Base-by-base conservation (phyloP, 2,329 filamentous ascomycete genomes). In the Cytospora leucostoma region DNA sequence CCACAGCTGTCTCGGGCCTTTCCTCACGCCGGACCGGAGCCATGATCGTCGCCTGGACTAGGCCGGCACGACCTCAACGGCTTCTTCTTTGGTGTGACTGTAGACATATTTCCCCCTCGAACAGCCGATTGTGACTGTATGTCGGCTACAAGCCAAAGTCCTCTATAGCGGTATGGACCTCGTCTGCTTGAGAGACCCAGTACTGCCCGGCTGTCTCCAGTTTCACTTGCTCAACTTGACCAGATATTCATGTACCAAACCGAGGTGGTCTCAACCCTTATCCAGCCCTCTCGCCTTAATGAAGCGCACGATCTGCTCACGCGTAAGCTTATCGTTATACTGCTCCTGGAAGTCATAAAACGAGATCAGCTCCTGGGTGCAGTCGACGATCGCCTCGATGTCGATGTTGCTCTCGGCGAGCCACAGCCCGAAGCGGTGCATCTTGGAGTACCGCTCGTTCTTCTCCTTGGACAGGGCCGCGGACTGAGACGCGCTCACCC, bases 301-400 rank as follows among this genome's bases (percentile, higher is more conserved):
- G 66, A 86, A 86, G 12, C 84, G 77, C 63, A 82, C 83, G 61
- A 87, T 81, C 69, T 85, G 82, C 71, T 87, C 84, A 56, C 81
- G 74, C 2, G 82, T 84, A 47, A 81, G 75, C 70, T 86, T 86
- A 60, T 87, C 84, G 66, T 85, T 85, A 68, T 85, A 86, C 68
- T 84, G 80, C 71, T 87, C 84, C 57, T 84, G 79, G 65, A 79
- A 84, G 71, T 96, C 91, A 73, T 97, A 97, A 67, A 97, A 85
- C 4, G 91, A 93, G 59, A 97, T 91, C 66, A 97, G 84, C 77
- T 97, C 93, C 76, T 97, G 93, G 0, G 91, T 94, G 71, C 90
- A 92, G 75, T 97, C 92, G 57, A 96, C 89, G 74, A 96, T 88
- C 37, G 88, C 89, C 68, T 91, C 87, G 71, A 97, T 90, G 70